phyloP scores from a whole-genome alignment of 306 rosid genomes.

The Sophora flavescens region DNA sequence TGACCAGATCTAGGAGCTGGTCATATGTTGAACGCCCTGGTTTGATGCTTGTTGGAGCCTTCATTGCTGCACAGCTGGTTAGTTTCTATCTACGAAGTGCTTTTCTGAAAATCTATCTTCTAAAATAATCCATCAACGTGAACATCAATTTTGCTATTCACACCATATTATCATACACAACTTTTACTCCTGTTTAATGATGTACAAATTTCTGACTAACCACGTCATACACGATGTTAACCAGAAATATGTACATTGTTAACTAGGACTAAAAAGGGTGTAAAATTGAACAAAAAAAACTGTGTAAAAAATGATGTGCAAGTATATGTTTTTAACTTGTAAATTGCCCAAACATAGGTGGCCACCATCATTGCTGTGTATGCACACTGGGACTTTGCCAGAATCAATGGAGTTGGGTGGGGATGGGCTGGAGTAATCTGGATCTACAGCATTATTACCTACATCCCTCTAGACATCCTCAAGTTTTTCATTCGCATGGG shows the following conservation, averaged over 20 bases:
- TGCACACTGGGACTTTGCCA: conserved; percentile 73
- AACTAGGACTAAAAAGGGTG: neutral
- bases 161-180: too few relatives aligned
- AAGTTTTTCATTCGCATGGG: conserved; percentile 71
- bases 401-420: conserved; percentile 81
- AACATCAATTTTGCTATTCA: neutral
- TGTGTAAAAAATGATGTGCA: neutral
- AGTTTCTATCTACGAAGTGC: conserved; percentile 28
- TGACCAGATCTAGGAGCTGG: conserved; percentile 88
- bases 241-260: too few relatives aligned
- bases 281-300: too few relatives aligned
- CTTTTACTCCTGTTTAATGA: too few relatives aligned
- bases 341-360: conserved; percentile 51
- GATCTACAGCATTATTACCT: conserved; percentile 73
- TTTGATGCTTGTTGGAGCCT: conserved; percentile 62
- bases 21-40: conserved; percentile 83
- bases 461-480: conserved; percentile 82
- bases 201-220: too few relatives aligned
- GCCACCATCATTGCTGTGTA: conserved; percentile 81
- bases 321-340: neutral
- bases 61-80: conserved; percentile 78
- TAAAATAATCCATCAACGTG: neutral
- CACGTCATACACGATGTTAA: too few relatives aligned
- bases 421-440: conserved; percentile 89
- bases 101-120: neutral